phyloP scores from a whole-genome alignment of 129 eudicot genomes.

The Lonicera japonica region DNA sequence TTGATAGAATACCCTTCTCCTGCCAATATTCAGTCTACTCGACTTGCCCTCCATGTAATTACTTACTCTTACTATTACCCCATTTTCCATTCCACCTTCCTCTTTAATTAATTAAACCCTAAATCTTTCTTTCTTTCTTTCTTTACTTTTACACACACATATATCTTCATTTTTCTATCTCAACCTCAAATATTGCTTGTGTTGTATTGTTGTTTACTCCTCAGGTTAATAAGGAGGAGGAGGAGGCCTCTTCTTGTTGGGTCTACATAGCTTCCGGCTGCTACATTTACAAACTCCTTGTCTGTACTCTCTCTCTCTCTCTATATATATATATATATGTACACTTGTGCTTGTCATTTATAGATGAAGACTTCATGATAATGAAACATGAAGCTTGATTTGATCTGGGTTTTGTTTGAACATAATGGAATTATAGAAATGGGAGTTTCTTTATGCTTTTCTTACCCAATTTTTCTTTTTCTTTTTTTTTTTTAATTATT shows the following conservation, averaged over 20 bases:
- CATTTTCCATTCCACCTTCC: conserved; percentile 2
- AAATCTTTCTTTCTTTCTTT: background rate
- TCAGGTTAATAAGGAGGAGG: conserved; percentile 42
- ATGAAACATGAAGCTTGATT: too few species aligned
- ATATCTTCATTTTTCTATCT: background rate
- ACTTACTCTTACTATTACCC: background rate
- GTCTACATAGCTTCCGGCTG: conserved; percentile 65
- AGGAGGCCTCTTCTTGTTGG: conserved; percentile 47
- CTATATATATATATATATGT: background rate
- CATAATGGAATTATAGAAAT: too few species aligned
- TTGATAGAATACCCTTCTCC: conserved; percentile 57
- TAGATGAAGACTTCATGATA: background rate
- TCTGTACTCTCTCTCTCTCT: conserved; percentile 4
- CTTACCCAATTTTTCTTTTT: too few species aligned
- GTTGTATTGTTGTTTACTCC: too few species aligned
- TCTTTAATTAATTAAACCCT: background rate
- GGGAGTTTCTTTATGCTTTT: too few species aligned
- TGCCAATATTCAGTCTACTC: conserved; percentile 66
- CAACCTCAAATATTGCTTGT: too few species aligned
- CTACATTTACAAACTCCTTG: conserved; percentile 46
- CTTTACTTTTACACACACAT: background rate
- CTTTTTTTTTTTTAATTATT: too few species aligned
- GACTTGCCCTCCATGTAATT: conserved; percentile 64
- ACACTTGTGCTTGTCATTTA: background rate
- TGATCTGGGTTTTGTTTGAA: too few species aligned